Evolutionary conservation across 208 protist genomes (phyloP).

Genomic region (Trypanosoma scelopori): DNA sequence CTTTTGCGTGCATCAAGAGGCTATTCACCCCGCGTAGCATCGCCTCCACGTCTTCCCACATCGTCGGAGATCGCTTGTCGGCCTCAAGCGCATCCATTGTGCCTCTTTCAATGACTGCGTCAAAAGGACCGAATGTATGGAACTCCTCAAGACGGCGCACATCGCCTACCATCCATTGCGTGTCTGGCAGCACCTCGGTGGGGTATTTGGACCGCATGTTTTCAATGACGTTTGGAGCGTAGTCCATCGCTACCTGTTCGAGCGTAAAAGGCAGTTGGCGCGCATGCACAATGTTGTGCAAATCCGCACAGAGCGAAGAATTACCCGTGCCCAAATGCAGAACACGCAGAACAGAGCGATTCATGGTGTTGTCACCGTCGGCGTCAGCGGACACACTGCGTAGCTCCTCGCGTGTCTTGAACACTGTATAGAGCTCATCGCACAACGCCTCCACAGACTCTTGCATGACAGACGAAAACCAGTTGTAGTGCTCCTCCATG

Average conservation of each 20-base stretch:
- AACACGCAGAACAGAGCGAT: conserved; percentile 35
- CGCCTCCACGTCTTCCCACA: conserved; percentile 54
- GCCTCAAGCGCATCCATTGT: conserved; percentile 88
- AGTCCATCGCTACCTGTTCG: conserved; percentile 82
- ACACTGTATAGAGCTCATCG: conserved; percentile 42
- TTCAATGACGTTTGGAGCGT: conserved; percentile 76
- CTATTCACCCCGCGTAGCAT: conserved; percentile 71
- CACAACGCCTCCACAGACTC: conserved; percentile 49
- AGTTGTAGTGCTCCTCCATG: conserved; percentile 75
- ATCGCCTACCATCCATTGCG: conserved; percentile 76
- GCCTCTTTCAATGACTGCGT: conserved; percentile 81
- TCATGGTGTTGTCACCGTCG: neutral
- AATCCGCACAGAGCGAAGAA: conserved; percentile 66
- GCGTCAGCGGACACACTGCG: neutral
- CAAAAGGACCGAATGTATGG: conserved; percentile 56
- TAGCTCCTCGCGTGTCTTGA: conserved; percentile 4
- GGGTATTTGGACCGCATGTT: conserved; percentile 63
- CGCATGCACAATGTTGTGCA: conserved; percentile 30
- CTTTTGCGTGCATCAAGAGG: conserved; percentile 40
- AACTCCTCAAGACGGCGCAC: conserved; percentile 63
- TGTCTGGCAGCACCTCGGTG: conserved; percentile 36
- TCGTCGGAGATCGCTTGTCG: conserved; percentile 40
- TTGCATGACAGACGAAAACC: conserved; percentile 77
- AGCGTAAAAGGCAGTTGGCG: conserved; percentile 44
- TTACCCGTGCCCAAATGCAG: conserved; percentile 85